phyloP scores from a whole-genome alignment of 2,329 filamentous ascomycete species.

The Beauveria brongniartii region DNA sequence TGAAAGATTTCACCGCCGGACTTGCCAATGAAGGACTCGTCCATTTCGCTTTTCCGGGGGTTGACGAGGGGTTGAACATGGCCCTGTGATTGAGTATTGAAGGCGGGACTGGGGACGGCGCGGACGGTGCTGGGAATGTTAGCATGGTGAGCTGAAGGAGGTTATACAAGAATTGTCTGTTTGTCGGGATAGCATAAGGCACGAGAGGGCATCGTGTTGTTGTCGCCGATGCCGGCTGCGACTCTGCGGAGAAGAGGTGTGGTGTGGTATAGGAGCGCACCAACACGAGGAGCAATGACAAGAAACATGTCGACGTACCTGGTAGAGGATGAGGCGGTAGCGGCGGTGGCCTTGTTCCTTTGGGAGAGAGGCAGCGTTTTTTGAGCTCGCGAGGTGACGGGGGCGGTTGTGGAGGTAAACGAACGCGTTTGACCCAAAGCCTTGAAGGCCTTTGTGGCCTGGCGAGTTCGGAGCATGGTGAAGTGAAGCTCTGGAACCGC shows the following conservation, averaged over 20 bases:
- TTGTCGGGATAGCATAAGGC: too few relatives aligned
- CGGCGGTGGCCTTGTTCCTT: constrained; percentile 42
- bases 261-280: not conserved
- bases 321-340: constrained; percentile 29
- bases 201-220: not conserved
- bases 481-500: constrained; percentile 5
- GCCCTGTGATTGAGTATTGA: constrained; percentile 42
- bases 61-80: constrained; percentile 65
- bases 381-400: constrained; percentile 26
- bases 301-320: constrained; percentile 38
- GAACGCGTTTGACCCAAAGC: constrained; percentile 32
- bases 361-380: constrained; percentile 33
- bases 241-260: not conserved
- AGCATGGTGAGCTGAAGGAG: not conserved
- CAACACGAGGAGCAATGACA: not conserved
- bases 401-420: constrained; percentile 33
- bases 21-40: constrained; percentile 87
- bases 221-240: constrained; percentile 12
- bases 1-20: constrained; percentile 96
- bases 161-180: not conserved
- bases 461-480: constrained; percentile 43
- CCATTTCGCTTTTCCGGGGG: constrained; percentile 54
- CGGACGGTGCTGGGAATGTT: constrained; percentile 32
- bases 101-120: constrained; percentile 54
- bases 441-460: constrained; percentile 39